Evolutionary conservation across 345 rosid genomes (phyloP).

Genomic region (Trapa bicornis): DNA sequence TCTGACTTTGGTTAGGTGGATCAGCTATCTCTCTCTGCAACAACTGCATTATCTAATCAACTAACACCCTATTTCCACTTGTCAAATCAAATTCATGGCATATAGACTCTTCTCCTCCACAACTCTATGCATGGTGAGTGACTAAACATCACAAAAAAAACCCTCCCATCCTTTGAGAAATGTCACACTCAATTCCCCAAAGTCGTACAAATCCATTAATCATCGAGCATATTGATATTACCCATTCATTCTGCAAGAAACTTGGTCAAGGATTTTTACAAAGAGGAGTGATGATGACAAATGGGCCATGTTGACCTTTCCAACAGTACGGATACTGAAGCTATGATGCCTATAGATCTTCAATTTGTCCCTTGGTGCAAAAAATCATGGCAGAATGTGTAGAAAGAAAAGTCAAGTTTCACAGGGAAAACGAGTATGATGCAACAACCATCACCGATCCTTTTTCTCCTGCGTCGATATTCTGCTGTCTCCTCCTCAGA

Average conservation of each 20-base stretch:
- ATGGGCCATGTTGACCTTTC: neutral
- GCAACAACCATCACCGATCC: neutral
- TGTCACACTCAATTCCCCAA: neutral
- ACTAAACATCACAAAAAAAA: neutral
- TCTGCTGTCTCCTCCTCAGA: neutral
- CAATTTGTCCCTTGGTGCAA: neutral
- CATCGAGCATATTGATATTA: neutral
- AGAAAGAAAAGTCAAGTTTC: neutral
- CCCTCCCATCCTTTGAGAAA: neutral
- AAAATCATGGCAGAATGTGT: neutral
- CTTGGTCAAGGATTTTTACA: neutral
- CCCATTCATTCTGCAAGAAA: too few species aligned
- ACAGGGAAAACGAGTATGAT: neutral
- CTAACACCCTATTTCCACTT: neutral
- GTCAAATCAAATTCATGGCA: neutral
- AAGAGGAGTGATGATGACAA: neutral
- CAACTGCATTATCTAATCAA: conserved; percentile 2
- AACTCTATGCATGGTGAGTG: neutral
- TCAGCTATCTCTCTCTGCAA: neutral
- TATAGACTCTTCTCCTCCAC: neutral
- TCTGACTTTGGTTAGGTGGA: neutral
- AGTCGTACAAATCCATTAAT: neutral
- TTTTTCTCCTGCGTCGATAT: neutral
- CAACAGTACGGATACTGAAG: neutral
- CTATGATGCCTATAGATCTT: neutral